Conservation (phyloP, 352 stramenopile genomes). For the Globisporangium iwayamae region DNA sequence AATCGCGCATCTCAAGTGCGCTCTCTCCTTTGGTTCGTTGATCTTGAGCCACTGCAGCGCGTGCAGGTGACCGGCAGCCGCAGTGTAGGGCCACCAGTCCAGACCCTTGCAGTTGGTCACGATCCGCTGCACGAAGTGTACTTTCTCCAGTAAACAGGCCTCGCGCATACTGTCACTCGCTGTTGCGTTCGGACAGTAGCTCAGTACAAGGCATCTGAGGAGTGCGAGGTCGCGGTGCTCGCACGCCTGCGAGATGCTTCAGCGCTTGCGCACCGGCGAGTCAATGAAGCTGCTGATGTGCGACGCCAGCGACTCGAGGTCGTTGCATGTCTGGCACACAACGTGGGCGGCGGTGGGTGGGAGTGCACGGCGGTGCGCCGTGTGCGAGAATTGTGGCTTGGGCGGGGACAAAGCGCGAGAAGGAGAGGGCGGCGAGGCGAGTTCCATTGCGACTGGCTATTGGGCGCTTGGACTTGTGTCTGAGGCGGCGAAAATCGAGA, state of each 20-base stretch:
- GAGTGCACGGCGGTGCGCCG: neutral
- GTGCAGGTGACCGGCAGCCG: neutral
- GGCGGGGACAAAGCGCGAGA: too few relatives aligned
- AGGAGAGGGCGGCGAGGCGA: too few relatives aligned
- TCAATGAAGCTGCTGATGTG: neutral
- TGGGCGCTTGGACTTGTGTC: too few relatives aligned
- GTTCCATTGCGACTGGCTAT: too few relatives aligned
- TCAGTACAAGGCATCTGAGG: neutral
- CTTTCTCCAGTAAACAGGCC: neutral
- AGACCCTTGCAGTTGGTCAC: neutral
- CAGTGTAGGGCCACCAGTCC: neutral
- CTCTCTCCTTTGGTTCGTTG: neutral
- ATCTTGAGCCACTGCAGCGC: constrained; percentile 1
- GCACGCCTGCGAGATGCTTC: constrained; percentile 1
- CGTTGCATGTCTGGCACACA: neutral
- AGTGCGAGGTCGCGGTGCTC: neutral
- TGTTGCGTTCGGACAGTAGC: too few relatives aligned
- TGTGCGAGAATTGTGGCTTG: neutral
- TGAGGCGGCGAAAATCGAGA: too few relatives aligned
- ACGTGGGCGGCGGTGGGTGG: neutral
- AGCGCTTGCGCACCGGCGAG: neutral
- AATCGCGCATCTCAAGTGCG: too few relatives aligned
- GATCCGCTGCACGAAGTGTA: constrained; percentile 2
- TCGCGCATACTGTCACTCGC: neutral
- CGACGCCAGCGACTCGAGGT: neutral